Evolutionary conservation across 305 asterid species (phyloP), one percentile per base, ranked within the genome.

Genomic region (Petunia hybrid): DNA sequence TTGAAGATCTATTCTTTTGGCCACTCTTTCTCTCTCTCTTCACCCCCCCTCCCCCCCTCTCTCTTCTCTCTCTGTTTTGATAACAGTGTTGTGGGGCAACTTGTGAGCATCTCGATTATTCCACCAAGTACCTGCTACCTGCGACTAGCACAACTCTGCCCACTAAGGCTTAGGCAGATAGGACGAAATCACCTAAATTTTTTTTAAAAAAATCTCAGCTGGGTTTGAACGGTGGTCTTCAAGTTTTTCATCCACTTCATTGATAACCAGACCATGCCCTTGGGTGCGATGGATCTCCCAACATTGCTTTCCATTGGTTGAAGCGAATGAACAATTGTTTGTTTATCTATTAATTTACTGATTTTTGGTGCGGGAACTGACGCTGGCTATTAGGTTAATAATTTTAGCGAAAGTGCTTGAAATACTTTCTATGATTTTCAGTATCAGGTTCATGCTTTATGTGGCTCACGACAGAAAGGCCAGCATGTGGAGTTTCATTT

Each of bases 301-400:
- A 22, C 77, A 22, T 70, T 64, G 39, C 43, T 70, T 70, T 41
- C 61, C 42, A 31, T 68, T 43, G 56, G 56, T 43, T 68, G 76
- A 53, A 53, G 57, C 57, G 9, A 53, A 53, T 53, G 57, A 53
- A 53, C 9, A 53, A 53, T 53, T 9, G 57, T 53, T 53, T 9
- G 57, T 53, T 53, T 53, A 53, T 53, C 4, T 53, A n/a, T 53
- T 53, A 4, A 10, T 53, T 10, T 53, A 53, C 12, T 53, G 9
- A 10, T 10, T 53, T 53, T 53, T 53, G 57, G 57, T 10, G n/a
- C 14, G 9, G 12, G 57, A 53, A n/a, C n/a, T 53, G 5, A 53
- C 12, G 12, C n/a, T 10, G 57, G 57, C 3, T 53, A n/a, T 51
- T 14, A 8, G n/a, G 57, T 51, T 51, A 51, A 51, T 51, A 51